These are phyloP conservation scores for Pterocarpus macrocarpus DNA, from an alignment of 306 rosid genomes.

Conservation along the genomic window DNA sequence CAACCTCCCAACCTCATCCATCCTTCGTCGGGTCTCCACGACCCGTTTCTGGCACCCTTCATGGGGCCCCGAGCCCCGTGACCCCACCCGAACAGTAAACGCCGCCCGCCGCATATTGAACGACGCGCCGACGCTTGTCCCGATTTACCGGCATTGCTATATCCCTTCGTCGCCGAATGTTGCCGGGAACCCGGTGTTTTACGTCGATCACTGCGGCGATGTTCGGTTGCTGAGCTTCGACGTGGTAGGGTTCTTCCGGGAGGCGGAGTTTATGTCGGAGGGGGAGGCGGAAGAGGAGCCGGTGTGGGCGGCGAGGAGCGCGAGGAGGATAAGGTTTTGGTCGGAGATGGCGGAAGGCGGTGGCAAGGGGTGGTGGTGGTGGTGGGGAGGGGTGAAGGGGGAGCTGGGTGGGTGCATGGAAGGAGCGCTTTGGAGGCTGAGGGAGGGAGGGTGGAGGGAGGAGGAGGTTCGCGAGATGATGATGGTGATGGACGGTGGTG, in stretches of 20 bases:
- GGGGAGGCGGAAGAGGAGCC: slow-evolving; percentile 45
- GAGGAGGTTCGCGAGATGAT: slow-evolving; percentile 87
- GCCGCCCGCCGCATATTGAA: slow-evolving; percentile 39
- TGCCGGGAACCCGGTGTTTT: slow-evolving; percentile 80
- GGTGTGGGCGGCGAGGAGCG: slow-evolving; percentile 76
- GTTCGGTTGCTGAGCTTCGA: slow-evolving; percentile 65
- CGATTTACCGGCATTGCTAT: slow-evolving; percentile 70
- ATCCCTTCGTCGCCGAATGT: slow-evolving; percentile 57
- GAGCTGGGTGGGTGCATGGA: slow-evolving; percentile 62
- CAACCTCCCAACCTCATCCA: slow-evolving; percentile 60
- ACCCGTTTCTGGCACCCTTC: slow-evolving; percentile 64
- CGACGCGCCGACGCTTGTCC: slow-evolving; percentile 69
- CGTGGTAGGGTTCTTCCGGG: slow-evolving; percentile 62
- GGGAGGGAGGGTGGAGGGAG: slow-evolving; percentile 89
- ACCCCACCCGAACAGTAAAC: slow-evolving; percentile 37
- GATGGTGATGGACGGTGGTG: slow-evolving; percentile 62
- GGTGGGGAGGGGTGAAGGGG: slow-evolving; percentile 36
- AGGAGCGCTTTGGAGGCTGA: slow-evolving; percentile 60
- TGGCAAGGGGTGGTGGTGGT: slow-evolving; percentile 55
- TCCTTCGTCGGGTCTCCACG: slow-evolving; percentile 62
- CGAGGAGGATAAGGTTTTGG: slow-evolving; percentile 70
- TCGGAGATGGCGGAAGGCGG: slow-evolving; percentile 62
- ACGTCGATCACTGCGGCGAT: slow-evolving; percentile 56
- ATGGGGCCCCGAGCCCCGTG: slow-evolving; percentile 66
- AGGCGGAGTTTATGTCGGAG: slow-evolving; percentile 49